Evolutionary conservation across 2,329 filamentous ascomycete genomes (phyloP).

Genomic region (Alternaria gansuensis): DNA sequence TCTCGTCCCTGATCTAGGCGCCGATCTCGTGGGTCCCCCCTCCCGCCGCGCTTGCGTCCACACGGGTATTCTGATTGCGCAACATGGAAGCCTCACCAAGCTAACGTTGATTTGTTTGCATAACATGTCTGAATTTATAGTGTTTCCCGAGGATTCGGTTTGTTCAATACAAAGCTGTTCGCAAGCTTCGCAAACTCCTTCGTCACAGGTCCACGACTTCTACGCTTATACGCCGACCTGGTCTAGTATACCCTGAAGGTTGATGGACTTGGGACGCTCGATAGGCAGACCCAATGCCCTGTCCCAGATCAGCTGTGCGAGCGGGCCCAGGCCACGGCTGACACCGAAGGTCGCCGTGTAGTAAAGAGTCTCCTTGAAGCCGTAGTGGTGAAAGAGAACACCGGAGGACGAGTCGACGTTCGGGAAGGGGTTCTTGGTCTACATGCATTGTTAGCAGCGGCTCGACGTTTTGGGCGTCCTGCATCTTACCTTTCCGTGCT

Average conservation of each 20-base stretch:
- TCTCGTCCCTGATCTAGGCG: slow-evolving; percentile 25
- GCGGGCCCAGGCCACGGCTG: slow-evolving; percentile 79
- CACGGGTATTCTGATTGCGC: slow-evolving; percentile 3
- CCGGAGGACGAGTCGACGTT: slow-evolving; percentile 95
- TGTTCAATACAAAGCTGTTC: not conserved
- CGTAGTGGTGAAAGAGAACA: slow-evolving; percentile 97
- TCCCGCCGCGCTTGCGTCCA: slow-evolving; percentile 11
- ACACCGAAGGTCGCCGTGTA: slow-evolving; percentile 79
- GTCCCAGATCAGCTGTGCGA: slow-evolving; percentile 97
- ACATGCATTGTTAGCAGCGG: slow-evolving; percentile 10
- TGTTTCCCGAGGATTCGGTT: not conserved
- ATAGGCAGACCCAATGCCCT: slow-evolving; percentile 92
- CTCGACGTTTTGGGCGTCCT: not conserved
- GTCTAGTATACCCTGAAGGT: slow-evolving; percentile 84
- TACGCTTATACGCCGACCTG: slow-evolving; percentile 50
- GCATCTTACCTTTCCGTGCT: slow-evolving; percentile 80
- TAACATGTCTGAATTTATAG: not conserved
- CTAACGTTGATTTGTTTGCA: not conserved
- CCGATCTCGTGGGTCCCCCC: slow-evolving; percentile 21
- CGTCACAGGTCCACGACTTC: not conserved
- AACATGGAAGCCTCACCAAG: slow-evolving; percentile 3
- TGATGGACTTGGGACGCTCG: slow-evolving; percentile 97
- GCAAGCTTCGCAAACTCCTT: not conserved
- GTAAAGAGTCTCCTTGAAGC: slow-evolving; percentile 96
- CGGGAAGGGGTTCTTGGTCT: slow-evolving; percentile 95